Base-by-base conservation (phyloP, 257 asterid species). In the Handroanthus guayacan region DNA sequence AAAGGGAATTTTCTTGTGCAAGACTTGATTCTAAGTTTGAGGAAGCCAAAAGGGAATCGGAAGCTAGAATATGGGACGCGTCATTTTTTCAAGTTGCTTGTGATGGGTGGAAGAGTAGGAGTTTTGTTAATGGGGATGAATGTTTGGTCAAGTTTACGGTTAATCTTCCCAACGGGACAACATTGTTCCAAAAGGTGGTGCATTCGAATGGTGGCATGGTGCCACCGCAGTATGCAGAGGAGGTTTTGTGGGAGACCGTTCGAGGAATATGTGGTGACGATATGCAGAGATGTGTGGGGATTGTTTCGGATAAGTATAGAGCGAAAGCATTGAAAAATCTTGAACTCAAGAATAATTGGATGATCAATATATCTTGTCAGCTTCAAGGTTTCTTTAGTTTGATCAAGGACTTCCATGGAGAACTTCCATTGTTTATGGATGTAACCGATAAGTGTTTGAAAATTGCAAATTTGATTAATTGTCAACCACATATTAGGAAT, bases 101-200 rank as follows among this genome's bases (percentile, higher is more conserved):
- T 3, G 86, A 83, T 43, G 97, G 97, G 55, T 91, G 95, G 97
- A 84, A 86, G 74, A 71, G 62, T 44, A 81, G 72, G 47, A 80
- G 39, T 57, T 79, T 79, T 62, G 74, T 68, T 38, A 76, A 78
- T 58, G 91, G 83, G 36, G 91, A 83, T 61, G 85, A 80, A 36
- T 78, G 75, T 45, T 62, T 89, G 80, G 81, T 89, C 62, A 86
- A 83, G 66, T 82, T 87, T 36, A 65, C 69, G 50, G 86, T 83
- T 10, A 91, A 87, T 79, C 94, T 91, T 37, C 97, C 97, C 17
- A 91, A 91, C n/a, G 95, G 94, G 47, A 83, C 85, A 5, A 82
- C 81, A 14, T 87, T 87, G 57, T 89, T 91, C 74, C 88, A 83
- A 43, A 87, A 79, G 88, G 88, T 78, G 16, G 79, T 87, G 31